Base-by-base conservation (phyloP, 345 rosid species). In the Citrus sinensis region DNA sequence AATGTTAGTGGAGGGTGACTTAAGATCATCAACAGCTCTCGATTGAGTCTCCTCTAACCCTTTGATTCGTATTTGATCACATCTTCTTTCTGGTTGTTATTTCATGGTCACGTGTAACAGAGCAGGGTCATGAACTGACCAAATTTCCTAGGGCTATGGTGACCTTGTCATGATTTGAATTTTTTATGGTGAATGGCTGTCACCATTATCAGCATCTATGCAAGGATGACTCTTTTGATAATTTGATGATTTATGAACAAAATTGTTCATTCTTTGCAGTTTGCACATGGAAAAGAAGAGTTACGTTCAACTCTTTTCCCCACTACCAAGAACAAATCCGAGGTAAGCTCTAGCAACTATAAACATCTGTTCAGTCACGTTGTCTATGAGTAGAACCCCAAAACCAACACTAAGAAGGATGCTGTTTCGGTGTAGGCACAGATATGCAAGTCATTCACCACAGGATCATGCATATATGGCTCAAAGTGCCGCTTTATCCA, bases 221-320 rank as follows among this genome's bases (percentile, higher is more conserved):
- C 55, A 10, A 25, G 55, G 49, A 7, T 39, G 34, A 11, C 62
- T 59, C 42, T 61, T 58, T 34, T 66, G 24, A 75, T 70, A n/a
- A 63, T 20, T 42, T 35, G 24, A 63, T 25, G 60, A 73, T 35
- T 75, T 71, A 67, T 39, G 62, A 75, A 29, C 46, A 20, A 65
- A 29, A 16, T 67, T 73, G 71, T 55, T 16, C 24, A 20, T 58
- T 69, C 4, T 11, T 65, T 79, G 82, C 83, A 91, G 92, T 86
- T 83, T 79, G 87, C 82, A 39, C 87, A 83, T 78, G 90, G 91
- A 64, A 87, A 86, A 65, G 89, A 88, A 75, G 88, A 87, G 77
- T 66, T 83, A n/a, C 83, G 79, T 22, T 79, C 83, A 25, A 27
- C 68, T 64, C 83, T 58, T 79, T 80, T 61, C 61, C 17, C 76